phyloP scores from a whole-genome alignment of 352 stramenopile genomes.

The Pythium aquatile region DNA sequence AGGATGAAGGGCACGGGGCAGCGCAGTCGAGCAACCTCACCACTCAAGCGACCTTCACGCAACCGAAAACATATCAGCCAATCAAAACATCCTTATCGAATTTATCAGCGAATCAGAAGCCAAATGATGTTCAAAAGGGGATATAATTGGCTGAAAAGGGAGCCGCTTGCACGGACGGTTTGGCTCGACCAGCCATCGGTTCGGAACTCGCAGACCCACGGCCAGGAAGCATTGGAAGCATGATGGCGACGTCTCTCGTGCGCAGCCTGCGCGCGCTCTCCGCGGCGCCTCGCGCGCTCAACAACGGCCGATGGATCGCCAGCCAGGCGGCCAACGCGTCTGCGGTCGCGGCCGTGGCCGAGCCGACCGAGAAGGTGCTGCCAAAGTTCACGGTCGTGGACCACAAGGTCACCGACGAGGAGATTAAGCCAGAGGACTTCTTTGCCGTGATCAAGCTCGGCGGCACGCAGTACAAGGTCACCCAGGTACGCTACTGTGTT shows the following conservation, averaged over 20 bases:
- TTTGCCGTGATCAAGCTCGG: conserved; percentile 85
- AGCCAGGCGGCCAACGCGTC: conserved; percentile 9
- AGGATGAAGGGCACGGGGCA: neutral
- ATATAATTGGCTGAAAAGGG: conserved; percentile 17
- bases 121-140: neutral
- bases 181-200: conserved; percentile 25
- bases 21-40: conserved; percentile 21
- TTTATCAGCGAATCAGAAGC: conserved; percentile 9
- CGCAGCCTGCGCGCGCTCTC: conserved; percentile 28
- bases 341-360: conserved; percentile 21
- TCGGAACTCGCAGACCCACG: neutral
- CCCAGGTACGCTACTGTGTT: conserved; percentile 37
- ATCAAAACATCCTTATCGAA: neutral
- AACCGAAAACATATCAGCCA: conserved; percentile 14
- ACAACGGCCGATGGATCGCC: conserved; percentile 12
- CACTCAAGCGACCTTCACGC: conserved; percentile 20
- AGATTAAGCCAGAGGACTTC: conserved; percentile 69
- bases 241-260: conserved; percentile 26
- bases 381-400: conserved; percentile 72
- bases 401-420: conserved; percentile 67
- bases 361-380: conserved; percentile 17
- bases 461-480: conserved; percentile 87
- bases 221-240: conserved; percentile 4
- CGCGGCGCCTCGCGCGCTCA: conserved; percentile 18
- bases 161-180: neutral